Percentiles rank a stretch among this genome's conserved stretches.
These are phyloP conservation scores for Raffaelea ambrosiae DNA, from an alignment of 2,329 filamentous ascomycete genomes.

Conservation along the genomic window DNA sequence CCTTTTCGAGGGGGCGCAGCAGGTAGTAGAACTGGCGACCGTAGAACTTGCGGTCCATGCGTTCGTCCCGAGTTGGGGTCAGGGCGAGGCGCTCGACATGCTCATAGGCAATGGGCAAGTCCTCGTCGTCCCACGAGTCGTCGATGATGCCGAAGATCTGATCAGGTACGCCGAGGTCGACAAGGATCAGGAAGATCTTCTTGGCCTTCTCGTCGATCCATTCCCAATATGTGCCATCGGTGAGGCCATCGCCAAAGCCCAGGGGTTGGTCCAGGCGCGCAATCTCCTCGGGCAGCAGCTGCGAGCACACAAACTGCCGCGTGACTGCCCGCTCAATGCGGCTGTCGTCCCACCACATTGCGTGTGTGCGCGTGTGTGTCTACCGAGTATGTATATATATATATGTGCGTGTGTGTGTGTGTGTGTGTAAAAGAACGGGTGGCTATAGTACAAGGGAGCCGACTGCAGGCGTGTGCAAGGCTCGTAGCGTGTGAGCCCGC, in stretches of 20 bases:
- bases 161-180: constrained; percentile 60
- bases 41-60: constrained; percentile 61
- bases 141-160: constrained; percentile 70
- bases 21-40: constrained; percentile 63
- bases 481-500: too few species aligned
- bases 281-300: constrained; percentile 55
- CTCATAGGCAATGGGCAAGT: constrained; percentile 60
- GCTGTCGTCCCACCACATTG: constrained; percentile 60
- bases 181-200: constrained; percentile 61
- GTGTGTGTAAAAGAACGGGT: background rate
- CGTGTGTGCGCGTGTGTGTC: background rate
- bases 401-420: background rate
- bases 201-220: constrained; percentile 65
- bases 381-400: background rate
- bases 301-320: constrained; percentile 55
- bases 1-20: constrained; percentile 52
- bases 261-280: constrained; percentile 53
- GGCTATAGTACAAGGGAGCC: too few species aligned
- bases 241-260: constrained; percentile 59
- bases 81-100: constrained; percentile 57
- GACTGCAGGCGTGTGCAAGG: too few species aligned
- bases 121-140: constrained; percentile 68
- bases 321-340: constrained; percentile 63
- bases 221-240: constrained; percentile 69
- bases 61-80: constrained; percentile 49